A percentile compares a stretch with the other conserved stretches of the same genome.
Conservation (phyloP, 2,329 filamentous ascomycete species). For the Neofusicoccum sp. region DNA sequence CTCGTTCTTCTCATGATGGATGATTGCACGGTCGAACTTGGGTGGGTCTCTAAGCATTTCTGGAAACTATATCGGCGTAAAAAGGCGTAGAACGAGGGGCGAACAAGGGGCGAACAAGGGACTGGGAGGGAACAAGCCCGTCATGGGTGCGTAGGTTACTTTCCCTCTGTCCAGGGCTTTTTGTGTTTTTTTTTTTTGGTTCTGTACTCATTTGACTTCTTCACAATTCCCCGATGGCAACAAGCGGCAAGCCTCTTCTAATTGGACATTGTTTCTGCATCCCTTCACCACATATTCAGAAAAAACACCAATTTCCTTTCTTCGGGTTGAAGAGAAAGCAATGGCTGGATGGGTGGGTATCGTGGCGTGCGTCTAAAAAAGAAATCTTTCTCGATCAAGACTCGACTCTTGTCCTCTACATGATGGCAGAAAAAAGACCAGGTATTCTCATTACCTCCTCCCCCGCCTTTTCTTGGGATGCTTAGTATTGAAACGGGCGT, state of each 20-base stretch:
- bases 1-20: neutral
- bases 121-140: neutral
- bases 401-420: neutral
- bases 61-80: slow-evolving; percentile 2
- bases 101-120: neutral
- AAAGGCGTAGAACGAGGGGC: neutral
- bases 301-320: neutral
- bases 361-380: neutral
- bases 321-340: neutral
- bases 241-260: neutral
- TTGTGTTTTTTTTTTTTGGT: neutral
- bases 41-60: neutral
- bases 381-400: neutral
- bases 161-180: neutral
- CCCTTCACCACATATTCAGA: too few species aligned
- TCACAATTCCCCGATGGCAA: too few species aligned
- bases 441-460: neutral
- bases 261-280: neutral
- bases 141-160: neutral
- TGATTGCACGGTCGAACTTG: neutral
- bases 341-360: neutral
- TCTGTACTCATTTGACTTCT: neutral
- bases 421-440: neutral
- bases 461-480: neutral
- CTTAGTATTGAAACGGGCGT: neutral